Evolutionary conservation across 1,284 basidiomycete species (phyloP), one percentile per base, ranked within the genome.

Genomic region (Tremellales sp.): DNA sequence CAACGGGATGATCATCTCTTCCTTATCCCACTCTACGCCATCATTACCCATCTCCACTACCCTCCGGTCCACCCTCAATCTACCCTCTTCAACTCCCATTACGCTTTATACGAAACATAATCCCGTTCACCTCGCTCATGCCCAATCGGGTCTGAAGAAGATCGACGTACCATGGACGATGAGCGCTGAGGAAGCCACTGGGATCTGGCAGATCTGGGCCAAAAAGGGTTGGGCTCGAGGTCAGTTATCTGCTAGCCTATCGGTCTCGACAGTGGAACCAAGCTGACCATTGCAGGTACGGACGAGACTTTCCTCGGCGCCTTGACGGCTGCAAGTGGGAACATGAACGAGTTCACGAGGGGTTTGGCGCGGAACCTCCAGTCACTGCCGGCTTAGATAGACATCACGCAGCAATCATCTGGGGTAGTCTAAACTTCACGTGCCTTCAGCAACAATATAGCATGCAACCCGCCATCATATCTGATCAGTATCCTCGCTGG

Each of bases 271-370:
- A n/a, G 36, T 21, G 19, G 8, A 39, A 12, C 7, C 19, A 21
- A 40, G 39, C 24, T 40, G 29, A 29, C 19, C 6, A 24, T n/a
- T n/a, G 23, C 17, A 37, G 49, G 19, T 4, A 46, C 42, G 31
- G 74, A 76, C 55, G 72, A 75, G 49, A 46, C 67, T 22, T 72
- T 74, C 56, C 51, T 74, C 41, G 56, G 61, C 44, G 64, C 62
- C 29, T 68, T 64, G 49, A 52, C 58, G 4, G 62, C 64, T 42
- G 53, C 62, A 10, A 56, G 52, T 17, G 73, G 72, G n/a, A 74
- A 74, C 54, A 67, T 68, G 2, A 29, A 40, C 22, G 53, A 58
- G 48, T 31, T 61, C 24, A 42, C 29, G 10, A 50, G 51, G 42
- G 54, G 53, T n/a, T 31, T 54, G 25, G 40, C 31, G 26, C 46